These are phyloP conservation scores for Chenopodium suecicum DNA, from an alignment of 148 eudicot species.

Conservation along the genomic window DNA sequence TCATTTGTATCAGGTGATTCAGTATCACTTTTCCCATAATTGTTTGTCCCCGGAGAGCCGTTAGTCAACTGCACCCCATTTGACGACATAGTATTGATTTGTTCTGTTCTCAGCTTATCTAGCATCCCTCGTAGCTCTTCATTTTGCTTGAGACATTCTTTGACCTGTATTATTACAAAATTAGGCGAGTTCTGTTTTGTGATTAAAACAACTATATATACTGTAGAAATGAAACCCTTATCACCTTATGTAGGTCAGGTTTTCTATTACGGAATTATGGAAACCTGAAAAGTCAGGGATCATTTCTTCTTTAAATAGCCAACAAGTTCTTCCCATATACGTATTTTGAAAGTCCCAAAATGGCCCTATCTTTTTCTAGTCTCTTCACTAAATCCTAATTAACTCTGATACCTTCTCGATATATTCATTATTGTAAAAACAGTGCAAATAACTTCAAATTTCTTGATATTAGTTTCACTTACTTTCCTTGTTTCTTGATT, in stretches of 20 bases:
- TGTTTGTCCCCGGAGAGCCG: slow-evolving; percentile 27
- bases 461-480: no score
- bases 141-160: slow-evolving; percentile 82
- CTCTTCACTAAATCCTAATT: neutral
- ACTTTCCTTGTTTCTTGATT: no score
- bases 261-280: neutral
- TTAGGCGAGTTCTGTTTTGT: neutral
- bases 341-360: neutral
- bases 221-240: neutral
- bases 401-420: neutral
- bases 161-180: slow-evolving; percentile 52
- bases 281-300: neutral
- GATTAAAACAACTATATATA: neutral
- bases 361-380: neutral
- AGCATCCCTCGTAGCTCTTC: slow-evolving; percentile 81
- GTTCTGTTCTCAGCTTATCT: slow-evolving; percentile 68
- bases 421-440: neutral
- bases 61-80: slow-evolving; percentile 28
- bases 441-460: neutral
- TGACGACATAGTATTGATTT: slow-evolving; percentile 37
- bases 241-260: neutral
- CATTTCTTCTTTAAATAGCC: neutral
- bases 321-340: neutral
- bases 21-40: slow-evolving; percentile 29
- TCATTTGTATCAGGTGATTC: slow-evolving; percentile 44